These are phyloP conservation scores for Citrus glauca DNA, from an alignment of 345 rosid species.

Conservation along the genomic window DNA sequence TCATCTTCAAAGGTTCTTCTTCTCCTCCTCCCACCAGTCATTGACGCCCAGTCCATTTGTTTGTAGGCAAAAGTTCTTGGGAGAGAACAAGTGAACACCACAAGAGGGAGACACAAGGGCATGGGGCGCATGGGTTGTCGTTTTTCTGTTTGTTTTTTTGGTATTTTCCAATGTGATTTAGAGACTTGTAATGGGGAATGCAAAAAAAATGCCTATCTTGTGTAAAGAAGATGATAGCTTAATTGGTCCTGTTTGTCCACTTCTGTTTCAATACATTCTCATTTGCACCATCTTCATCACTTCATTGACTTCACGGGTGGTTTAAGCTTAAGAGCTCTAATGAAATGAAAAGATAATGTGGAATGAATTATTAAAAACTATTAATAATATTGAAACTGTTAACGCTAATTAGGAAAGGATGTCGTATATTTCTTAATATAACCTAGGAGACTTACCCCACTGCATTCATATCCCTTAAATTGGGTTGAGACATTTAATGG, in stretches of 20 bases:
- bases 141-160: not conserved
- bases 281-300: not conserved
- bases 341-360: not conserved
- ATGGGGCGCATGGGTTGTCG: constrained; percentile 10
- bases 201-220: not conserved
- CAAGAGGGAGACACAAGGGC: not conserved
- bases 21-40: constrained; percentile 35
- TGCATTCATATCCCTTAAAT: not conserved
- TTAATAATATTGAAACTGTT: not conserved
- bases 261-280: not conserved
- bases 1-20: constrained; percentile 66
- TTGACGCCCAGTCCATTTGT: constrained; percentile 7
- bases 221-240: not conserved
- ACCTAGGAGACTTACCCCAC: not conserved
- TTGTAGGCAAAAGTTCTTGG: not conserved
- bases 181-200: constrained; percentile 14
- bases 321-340: too few species aligned
- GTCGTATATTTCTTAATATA: not conserved
- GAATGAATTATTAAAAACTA: not conserved
- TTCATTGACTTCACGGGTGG: not conserved
- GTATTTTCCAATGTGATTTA: constrained; percentile 15
- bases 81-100: not conserved
- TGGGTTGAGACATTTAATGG: not conserved
- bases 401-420: not conserved
- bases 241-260: constrained; percentile 5